Percentiles rank a stretch among this genome's conserved stretches.
Evolutionary conservation across 2,329 filamentous ascomycete species (phyloP).

Genomic region (Calonectria leucothoes): DNA sequence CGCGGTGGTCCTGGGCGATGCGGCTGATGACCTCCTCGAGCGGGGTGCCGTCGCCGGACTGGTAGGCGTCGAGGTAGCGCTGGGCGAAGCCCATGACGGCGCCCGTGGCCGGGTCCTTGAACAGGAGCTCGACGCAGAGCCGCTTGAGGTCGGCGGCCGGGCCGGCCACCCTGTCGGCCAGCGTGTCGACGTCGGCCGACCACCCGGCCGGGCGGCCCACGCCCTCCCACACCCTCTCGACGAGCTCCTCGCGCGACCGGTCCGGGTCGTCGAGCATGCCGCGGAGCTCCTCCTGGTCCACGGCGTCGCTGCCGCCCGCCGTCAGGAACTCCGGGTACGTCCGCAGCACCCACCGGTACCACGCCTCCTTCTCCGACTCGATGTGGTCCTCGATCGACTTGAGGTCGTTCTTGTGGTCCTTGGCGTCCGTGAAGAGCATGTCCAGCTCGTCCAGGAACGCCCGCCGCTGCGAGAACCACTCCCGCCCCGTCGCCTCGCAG

Average conservation of each 20-base stretch:
- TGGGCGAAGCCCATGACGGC: constrained; percentile 46
- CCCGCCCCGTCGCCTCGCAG: constrained; percentile 48
- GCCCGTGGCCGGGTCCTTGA: constrained; percentile 51
- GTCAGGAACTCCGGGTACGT: constrained; percentile 53
- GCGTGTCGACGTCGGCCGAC: constrained; percentile 47
- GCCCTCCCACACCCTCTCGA: constrained; percentile 50
- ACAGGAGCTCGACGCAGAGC: constrained; percentile 56
- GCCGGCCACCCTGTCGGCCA: constrained; percentile 48
- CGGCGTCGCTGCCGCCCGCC: constrained; percentile 43
- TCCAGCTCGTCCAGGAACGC: constrained; percentile 64
- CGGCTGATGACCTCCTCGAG: constrained; percentile 50
- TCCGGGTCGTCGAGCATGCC: constrained; percentile 52
- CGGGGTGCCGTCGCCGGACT: constrained; percentile 37
- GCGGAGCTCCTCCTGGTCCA: constrained; percentile 47
- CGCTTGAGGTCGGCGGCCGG: constrained; percentile 48
- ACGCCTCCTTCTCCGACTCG: constrained; percentile 62
- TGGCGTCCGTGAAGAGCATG: constrained; percentile 60
- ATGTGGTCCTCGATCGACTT: constrained; percentile 62
- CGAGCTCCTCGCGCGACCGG: constrained; percentile 50
- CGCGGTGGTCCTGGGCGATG: constrained; percentile 47
- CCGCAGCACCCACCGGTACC: constrained; percentile 62
- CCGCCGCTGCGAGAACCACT: constrained; percentile 65
- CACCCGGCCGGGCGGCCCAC: constrained; percentile 49
- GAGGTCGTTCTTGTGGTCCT: constrained; percentile 55
- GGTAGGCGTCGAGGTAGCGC: constrained; percentile 54